These are phyloP conservation scores for Pleurozium schreberi DNA, from an alignment of 225 moss, liverwort and hornwort species.

Conservation along the genomic window DNA sequence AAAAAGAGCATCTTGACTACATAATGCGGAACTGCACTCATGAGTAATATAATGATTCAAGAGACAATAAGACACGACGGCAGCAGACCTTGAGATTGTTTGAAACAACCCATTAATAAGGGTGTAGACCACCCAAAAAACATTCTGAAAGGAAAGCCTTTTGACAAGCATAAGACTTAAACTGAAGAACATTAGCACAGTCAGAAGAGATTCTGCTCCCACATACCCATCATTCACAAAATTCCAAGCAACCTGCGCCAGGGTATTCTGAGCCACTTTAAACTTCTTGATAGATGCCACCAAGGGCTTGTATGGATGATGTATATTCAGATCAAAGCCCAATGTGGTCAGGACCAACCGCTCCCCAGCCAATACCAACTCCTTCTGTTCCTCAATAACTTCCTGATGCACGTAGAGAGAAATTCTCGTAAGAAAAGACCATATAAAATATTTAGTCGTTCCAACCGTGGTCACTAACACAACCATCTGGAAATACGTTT, in stretches of 20 bases:
- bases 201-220: neutral
- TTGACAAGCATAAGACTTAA: neutral
- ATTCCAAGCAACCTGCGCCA: constrained; percentile 95
- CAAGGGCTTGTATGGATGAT: constrained; percentile 88
- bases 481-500: neutral
- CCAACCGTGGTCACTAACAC: neutral
- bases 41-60: neutral
- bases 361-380: constrained; percentile 75
- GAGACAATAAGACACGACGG: neutral
- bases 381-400: constrained; percentile 68
- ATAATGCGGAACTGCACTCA: neutral
- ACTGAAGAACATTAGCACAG: neutral
- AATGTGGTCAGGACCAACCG: constrained; percentile 70
- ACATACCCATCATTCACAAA: constrained; percentile 98
- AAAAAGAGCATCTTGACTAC: neutral
- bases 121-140: neutral
- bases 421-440: neutral
- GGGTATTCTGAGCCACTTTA: constrained; percentile 70
- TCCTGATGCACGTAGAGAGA: constrained; percentile 28
- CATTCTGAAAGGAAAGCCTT: neutral
- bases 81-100: neutral
- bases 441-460: neutral
- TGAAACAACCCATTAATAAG: neutral
- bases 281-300: constrained; percentile 81
- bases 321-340: constrained; percentile 82